A percentile compares a stretch with the other conserved stretches of the same genome.
Conservation (phyloP, 768 basidiomycete genomes). For the Peribolospora kevripleyi region DNA sequence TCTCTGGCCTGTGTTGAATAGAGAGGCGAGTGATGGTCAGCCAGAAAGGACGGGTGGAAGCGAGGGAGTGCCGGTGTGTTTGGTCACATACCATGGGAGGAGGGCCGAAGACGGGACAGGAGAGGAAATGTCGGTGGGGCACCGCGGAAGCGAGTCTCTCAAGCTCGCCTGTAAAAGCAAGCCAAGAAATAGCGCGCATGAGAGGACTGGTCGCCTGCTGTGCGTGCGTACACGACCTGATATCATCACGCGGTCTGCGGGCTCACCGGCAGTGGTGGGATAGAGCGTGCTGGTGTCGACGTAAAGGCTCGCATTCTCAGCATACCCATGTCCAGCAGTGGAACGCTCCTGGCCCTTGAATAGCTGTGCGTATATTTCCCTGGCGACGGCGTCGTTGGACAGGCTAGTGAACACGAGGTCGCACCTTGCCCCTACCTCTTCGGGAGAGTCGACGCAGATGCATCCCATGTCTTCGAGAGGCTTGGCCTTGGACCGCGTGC, state of each 20-base stretch:
- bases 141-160: slow-evolving; percentile 39
- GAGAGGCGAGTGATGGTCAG: neutral
- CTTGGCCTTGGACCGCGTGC: slow-evolving; percentile 37
- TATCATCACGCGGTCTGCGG: neutral
- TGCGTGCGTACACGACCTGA: too few relatives aligned
- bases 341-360: slow-evolving; percentile 20
- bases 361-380: slow-evolving; percentile 36
- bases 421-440: slow-evolving; percentile 38
- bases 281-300: slow-evolving; percentile 52
- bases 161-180: slow-evolving; percentile 30
- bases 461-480: slow-evolving; percentile 26
- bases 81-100: slow-evolving; percentile 24
- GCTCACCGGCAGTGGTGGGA: slow-evolving; percentile 13
- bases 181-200: too few relatives aligned
- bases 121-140: slow-evolving; percentile 39
- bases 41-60: neutral
- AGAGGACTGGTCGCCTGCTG: too few relatives aligned
- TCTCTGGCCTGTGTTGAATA: slow-evolving; percentile 18
- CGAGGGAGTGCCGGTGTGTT: too few relatives aligned
- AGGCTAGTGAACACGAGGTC: slow-evolving; percentile 57
- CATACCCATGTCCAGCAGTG: slow-evolving; percentile 12
- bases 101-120: slow-evolving; percentile 47
- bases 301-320: slow-evolving; percentile 35
- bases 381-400: slow-evolving; percentile 44
- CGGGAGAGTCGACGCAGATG: slow-evolving; percentile 32